Evolutionary conservation across 2,329 filamentous ascomycete genomes (phyloP), one percentile per base, ranked within the genome.

Genomic region (Calycina marina): DNA sequence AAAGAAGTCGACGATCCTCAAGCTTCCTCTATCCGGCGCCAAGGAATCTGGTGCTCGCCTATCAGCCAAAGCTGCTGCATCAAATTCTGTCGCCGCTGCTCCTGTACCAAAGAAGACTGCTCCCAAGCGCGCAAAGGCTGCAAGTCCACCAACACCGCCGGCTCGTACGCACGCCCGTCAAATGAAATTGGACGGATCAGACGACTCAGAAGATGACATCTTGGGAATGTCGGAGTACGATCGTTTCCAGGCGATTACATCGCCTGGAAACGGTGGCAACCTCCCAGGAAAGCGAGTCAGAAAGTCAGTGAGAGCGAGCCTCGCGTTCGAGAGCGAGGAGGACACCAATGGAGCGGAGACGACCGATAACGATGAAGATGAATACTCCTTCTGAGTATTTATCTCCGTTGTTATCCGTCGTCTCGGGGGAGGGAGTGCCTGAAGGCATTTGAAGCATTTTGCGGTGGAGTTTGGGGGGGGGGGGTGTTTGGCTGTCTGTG

Each of bases 221-320:
- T 37, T 37, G 8, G 33, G 40, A 10, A 33, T 39, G 13, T 44
- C 39, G 12, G 48, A 51, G 33, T 52, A 52, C 35, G 49, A 52
- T 14, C 42, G 35, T 6, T 52, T 38, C 20, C 48, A 47, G 24
- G 47, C 45, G 14, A 26, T 48, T 5, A 43, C 40, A 11, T 41
- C 38, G n/a, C 46, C 47, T 11, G 39, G 39, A 4, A 42, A 36
- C 29, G 38, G 38, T 6, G 28, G 44, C 6, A 25, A 35, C 6
- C 22, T 12, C n/a, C 14, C 49, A 18, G 44, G 45, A 13, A 51
- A 51, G 39, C 32, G 48, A n/a, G 31, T 34, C n/a, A 16, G 48
- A 13, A 48, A 43, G 34, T 27, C 26, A 15, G 20, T 32, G 2
- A n/a, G n/a, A n/a, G n/a, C n/a, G n/a, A n/a, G n/a, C n/a, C n/a